These are phyloP conservation scores for Sporothrix pseudoabietina DNA, from an alignment of 2,329 filamentous ascomycete genomes.

Conservation along the genomic window DNA sequence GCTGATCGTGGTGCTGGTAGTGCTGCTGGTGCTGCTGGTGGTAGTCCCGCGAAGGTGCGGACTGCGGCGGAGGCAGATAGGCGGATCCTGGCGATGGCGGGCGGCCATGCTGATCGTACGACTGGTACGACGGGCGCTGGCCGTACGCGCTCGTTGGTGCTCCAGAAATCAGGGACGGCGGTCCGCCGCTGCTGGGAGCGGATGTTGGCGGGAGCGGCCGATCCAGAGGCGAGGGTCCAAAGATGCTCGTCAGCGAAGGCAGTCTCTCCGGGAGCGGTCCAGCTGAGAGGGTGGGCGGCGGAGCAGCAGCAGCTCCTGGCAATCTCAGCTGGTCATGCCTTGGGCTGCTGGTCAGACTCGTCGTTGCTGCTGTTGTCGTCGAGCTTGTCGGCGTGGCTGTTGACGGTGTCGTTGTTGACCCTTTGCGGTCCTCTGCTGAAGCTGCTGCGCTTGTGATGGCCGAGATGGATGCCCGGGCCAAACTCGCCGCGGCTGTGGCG, in stretches of 20 bases:
- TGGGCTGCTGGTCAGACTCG: conserved; percentile 16
- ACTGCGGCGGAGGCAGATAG: background rate
- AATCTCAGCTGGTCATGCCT: conserved; percentile 33
- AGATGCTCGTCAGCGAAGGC: conserved; percentile 60
- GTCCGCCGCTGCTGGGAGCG: conserved; percentile 38
- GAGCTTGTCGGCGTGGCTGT: background rate
- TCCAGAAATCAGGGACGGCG: conserved; percentile 34
- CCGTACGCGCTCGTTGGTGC: conserved; percentile 29
- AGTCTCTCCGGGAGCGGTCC: conserved; percentile 50
- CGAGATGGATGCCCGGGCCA: conserved; percentile 14
- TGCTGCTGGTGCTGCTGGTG: background rate
- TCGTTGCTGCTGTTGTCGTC: conserved; percentile 28
- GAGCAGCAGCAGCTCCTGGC: conserved; percentile 24
- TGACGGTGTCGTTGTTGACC: background rate
- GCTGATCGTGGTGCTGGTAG: conserved; percentile 15
- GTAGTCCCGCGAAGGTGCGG: background rate
- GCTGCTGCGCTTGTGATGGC: background rate
- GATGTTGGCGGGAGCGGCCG: conserved; percentile 43
- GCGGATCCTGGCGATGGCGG: conserved; percentile 12
- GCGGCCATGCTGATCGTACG: conserved; percentile 13
- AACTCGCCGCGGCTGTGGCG: conserved; percentile 31
- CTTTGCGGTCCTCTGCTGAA: background rate
- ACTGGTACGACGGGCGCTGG: conserved; percentile 1
- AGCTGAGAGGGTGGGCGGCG: conserved; percentile 33
- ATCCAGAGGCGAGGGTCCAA: conserved; percentile 56